Conservation (phyloP, 2,329 filamentous ascomycete genomes). For the Penicillium crustosum region DNA sequence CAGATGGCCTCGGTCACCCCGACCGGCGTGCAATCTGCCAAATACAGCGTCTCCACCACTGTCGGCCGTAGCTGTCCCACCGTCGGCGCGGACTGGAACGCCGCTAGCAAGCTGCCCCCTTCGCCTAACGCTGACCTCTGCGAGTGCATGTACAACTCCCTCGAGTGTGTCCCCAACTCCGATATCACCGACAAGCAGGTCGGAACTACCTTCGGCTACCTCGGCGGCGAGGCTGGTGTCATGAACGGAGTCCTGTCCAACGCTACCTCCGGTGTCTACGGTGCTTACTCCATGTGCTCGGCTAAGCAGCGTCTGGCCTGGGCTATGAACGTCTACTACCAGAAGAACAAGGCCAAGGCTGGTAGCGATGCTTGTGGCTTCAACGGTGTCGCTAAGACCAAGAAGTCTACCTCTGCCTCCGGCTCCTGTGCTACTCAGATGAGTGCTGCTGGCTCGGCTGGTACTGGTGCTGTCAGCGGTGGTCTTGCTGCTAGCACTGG, state of each 20-base stretch:
- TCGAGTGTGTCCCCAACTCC: conserved; percentile 67
- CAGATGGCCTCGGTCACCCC: conserved; percentile 69
- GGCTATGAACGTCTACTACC: conserved; percentile 50
- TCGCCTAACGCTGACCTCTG: conserved; percentile 77
- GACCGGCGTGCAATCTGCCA: conserved; percentile 61
- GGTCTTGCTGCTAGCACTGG: conserved; percentile 32
- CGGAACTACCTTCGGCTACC: conserved; percentile 64
- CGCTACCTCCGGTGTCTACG: conserved; percentile 44
- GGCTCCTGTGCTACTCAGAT: conserved; percentile 24
- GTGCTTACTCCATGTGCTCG: conserved; percentile 51
- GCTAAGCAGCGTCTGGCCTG: conserved; percentile 47
- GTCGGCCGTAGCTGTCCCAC: conserved; percentile 69
- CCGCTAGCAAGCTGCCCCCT: conserved; percentile 70
- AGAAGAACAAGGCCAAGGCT: conserved; percentile 35
- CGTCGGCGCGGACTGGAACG: conserved; percentile 65
- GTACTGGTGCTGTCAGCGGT: conserved; percentile 42
- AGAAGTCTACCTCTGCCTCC: conserved; percentile 29
- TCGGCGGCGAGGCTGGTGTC: conserved; percentile 41
- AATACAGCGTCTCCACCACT: conserved; percentile 74
- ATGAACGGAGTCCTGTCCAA: conserved; percentile 45
- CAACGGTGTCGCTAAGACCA: conserved; percentile 41
- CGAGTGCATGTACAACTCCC: conserved; percentile 75
- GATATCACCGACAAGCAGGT: conserved; percentile 60
- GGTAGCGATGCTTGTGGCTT: conserved; percentile 47
- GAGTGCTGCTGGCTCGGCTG: conserved; percentile 34